A percentile compares a stretch with the other conserved stretches of the same genome.
Conservation (phyloP, 306 rosid genomes). For the Rosa chinensis region DNA sequence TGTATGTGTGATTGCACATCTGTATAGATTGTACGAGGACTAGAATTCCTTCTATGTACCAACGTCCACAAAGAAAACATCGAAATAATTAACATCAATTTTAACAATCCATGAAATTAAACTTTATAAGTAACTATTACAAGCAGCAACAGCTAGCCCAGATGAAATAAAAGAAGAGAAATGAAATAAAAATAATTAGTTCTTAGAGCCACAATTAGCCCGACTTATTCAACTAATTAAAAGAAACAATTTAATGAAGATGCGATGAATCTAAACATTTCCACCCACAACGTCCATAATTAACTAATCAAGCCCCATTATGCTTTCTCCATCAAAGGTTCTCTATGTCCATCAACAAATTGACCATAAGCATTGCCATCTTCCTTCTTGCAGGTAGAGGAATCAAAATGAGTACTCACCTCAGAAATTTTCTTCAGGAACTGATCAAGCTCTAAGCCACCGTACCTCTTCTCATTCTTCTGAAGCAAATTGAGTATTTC, state of each 20-base stretch:
- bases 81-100: not conserved
- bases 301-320: not conserved
- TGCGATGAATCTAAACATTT: not conserved
- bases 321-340: slow-evolving; percentile 11
- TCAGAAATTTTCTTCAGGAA: slow-evolving; percentile 22
- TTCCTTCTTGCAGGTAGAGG: slow-evolving; percentile 1
- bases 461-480: slow-evolving; percentile 16
- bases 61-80: not conserved
- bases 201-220: not conserved
- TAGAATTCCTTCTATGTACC: not conserved
- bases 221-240: not conserved
- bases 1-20: not conserved
- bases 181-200: not conserved
- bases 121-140: not conserved
- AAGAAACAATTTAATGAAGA: not conserved
- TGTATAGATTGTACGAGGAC: not conserved
- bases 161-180: not conserved
- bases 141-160: not conserved
- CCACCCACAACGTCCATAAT: slow-evolving; percentile 1
- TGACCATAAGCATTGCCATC: not conserved
- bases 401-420: slow-evolving; percentile 17
- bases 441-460: not conserved
- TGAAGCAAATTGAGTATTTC: slow-evolving; percentile 1
- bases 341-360: not conserved
- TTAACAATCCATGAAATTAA: not conserved